phyloP scores from a whole-genome alignment of 768 basidiomycete species.

The Kwoniella pini region DNA sequence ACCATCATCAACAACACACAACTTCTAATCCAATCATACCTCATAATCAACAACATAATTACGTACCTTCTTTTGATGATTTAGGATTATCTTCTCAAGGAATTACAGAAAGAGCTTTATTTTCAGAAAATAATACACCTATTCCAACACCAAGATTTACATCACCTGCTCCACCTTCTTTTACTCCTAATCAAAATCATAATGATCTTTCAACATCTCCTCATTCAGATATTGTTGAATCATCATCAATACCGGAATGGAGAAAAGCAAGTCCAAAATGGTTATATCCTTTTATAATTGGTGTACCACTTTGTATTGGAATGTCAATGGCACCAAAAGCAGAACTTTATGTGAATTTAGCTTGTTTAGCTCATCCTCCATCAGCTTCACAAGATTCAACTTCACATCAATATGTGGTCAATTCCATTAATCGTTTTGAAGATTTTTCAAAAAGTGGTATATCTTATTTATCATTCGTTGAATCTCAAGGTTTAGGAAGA shows the following conservation, averaged over 20 bases:
- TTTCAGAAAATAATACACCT: constrained; percentile 14
- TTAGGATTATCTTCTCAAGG: constrained; percentile 10
- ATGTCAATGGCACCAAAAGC: constrained; percentile 48
- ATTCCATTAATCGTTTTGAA: no score
- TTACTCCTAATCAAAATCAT: neutral
- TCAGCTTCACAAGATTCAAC: constrained; percentile 8
- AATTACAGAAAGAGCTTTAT: constrained; percentile 21
- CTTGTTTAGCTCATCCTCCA: constrained; percentile 53
- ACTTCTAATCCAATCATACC: constrained; percentile 6
- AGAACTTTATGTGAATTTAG: constrained; percentile 51
- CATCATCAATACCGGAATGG: constrained; percentile 33
- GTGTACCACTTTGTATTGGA: constrained; percentile 42
- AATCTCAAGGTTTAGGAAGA: no score
- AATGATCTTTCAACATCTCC: neutral
- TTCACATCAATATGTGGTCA: neutral
- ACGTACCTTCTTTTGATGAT: constrained; percentile 23
- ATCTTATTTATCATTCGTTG: no score
- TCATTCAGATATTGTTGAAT: neutral
- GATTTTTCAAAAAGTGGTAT: no score
- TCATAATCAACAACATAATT: constrained; percentile 33
- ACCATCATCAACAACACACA: neutral
- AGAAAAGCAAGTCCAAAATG: constrained; percentile 36
- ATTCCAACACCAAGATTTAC: neutral
- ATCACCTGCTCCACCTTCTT: no score
- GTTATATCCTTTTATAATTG: constrained; percentile 47